Percentiles rank a stretch among this genome's conserved stretches.
phyloP scores from a whole-genome alignment of 169 alveolate genomes.

The Toxoplasma gondii region DNA sequence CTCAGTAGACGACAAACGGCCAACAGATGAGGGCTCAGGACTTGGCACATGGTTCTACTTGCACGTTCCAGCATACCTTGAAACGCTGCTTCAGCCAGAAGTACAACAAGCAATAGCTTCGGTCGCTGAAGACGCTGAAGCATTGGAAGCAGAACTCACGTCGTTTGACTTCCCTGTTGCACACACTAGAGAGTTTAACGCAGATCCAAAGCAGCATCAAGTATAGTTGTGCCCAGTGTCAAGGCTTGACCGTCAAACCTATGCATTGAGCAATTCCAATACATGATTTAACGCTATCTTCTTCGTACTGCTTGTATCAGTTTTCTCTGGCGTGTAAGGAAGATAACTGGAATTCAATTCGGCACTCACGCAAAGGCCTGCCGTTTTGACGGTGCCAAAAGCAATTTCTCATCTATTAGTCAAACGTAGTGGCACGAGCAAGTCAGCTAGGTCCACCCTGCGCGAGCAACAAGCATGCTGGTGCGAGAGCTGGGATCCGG shows the following conservation, averaged over 20 bases:
- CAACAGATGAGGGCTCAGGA: background rate
- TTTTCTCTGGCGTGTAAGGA: background rate
- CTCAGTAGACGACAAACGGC: background rate
- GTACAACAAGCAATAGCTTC: background rate
- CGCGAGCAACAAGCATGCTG: too few relatives aligned
- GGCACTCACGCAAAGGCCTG: too few relatives aligned
- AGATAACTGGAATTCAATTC: background rate
- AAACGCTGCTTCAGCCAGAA: background rate
- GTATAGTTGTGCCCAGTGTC: background rate
- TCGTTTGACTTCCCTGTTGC: constrained; percentile 36
- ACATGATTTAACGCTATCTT: too few relatives aligned
- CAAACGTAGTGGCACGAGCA: too few relatives aligned
- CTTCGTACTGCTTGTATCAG: background rate
- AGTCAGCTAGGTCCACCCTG: too few relatives aligned
- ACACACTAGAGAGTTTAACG: background rate
- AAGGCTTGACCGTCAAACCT: too few relatives aligned
- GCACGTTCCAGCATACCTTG: constrained; percentile 7
- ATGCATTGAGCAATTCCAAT: too few relatives aligned
- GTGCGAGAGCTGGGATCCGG: too few relatives aligned
- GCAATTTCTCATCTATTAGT: too few relatives aligned
- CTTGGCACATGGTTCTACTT: background rate
- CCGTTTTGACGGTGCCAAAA: too few relatives aligned
- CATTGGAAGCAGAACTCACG: background rate
- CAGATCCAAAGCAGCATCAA: background rate
- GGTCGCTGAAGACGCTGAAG: background rate